A percentile compares a stretch with the other conserved stretches of the same genome.
These are phyloP conservation scores for Neurospora terricola DNA, from an alignment of 495 filamentous ascomycete species.

Conservation along the genomic window DNA sequence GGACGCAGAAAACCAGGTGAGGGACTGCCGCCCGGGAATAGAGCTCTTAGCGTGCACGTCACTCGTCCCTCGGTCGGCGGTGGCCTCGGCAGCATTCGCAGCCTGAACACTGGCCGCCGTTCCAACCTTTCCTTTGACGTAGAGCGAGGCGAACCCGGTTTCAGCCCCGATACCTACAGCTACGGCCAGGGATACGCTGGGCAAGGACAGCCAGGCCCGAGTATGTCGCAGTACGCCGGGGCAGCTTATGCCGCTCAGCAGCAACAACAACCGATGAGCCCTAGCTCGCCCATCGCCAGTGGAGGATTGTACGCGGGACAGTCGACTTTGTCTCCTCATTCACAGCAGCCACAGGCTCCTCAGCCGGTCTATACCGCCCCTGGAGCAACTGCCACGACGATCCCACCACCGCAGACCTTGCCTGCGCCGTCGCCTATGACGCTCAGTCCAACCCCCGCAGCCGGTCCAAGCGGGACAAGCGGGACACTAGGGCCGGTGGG, in stretches of 20 bases:
- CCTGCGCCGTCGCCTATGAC: neutral
- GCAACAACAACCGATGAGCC: neutral
- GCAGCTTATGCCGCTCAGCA: slow-evolving; percentile 11
- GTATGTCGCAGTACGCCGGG: slow-evolving; percentile 11
- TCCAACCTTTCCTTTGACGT: slow-evolving; percentile 18
- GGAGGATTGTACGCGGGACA: neutral
- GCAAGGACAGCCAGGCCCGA: slow-evolving; percentile 2
- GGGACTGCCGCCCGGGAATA: slow-evolving; percentile 19
- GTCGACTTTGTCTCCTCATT: slow-evolving; percentile 2
- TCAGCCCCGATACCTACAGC: neutral
- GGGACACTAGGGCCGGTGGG: slow-evolving; percentile 10
- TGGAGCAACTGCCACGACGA: neutral
- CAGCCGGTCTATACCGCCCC: neutral
- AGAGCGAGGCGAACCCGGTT: slow-evolving; percentile 17
- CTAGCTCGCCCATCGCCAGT: neutral
- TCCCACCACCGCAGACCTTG: neutral
- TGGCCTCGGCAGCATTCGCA: slow-evolving; percentile 3
- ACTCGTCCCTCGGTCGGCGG: slow-evolving; percentile 13
- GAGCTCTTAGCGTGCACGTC: slow-evolving; percentile 23
- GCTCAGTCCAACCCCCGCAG: neutral
- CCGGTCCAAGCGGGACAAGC: neutral
- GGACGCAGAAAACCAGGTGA: slow-evolving; percentile 37
- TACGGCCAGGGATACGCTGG: neutral
- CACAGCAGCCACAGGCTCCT: neutral
- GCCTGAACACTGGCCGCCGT: neutral